Base-by-base conservation (phyloP, 345 rosid species). In the Citrus sinensis region DNA sequence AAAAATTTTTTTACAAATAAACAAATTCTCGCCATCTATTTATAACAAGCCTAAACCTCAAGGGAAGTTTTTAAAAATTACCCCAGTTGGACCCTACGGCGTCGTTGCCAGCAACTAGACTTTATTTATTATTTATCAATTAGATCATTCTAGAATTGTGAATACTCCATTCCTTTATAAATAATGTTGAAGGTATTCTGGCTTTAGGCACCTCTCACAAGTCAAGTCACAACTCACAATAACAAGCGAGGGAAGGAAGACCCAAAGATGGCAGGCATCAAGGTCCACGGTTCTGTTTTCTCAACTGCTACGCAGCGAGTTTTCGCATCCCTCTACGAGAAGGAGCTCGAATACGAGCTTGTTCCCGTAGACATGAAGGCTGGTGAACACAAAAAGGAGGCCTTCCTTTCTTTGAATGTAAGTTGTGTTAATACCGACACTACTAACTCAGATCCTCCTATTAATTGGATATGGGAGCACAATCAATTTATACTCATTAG, bases 311-410 rank as follows among this genome's bases (percentile, higher is more conserved):
- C 89, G 29, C 83, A 82, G 92, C 80, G 92, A 16, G 88, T 80
- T 51, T 77, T 89, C 3, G 89, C 80, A 16, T 25, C 83, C 82
- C 93, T 90, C 7, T 79, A 87, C 80, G 97, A 94, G 90, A 92
- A 92, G 72, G 90, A 79, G 0, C 68, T 90, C 11, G 89, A 85
- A 0, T 94, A 88, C 67, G 89, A 90, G 80, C 58, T 94, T 2
- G 78, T 88, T 76, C 68, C 63, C 5, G 86, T 94, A 11, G 80
- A 92, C 74, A 34, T 91, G 91, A 40, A 7, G 27, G 76, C 85
- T 8, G 91, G 91, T 14, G 94, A 87, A 54, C 98, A 92, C 82
- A 94, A 94, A 76, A 76, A 79, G 37, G 88, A 90, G 34, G 76
- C 89, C 35, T 85, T 35, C 81, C 46, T 91, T n/a, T 71, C 90